Conservation (phyloP, 2,329 filamentous ascomycete species). For the Fusarium sambucinum region DNA sequence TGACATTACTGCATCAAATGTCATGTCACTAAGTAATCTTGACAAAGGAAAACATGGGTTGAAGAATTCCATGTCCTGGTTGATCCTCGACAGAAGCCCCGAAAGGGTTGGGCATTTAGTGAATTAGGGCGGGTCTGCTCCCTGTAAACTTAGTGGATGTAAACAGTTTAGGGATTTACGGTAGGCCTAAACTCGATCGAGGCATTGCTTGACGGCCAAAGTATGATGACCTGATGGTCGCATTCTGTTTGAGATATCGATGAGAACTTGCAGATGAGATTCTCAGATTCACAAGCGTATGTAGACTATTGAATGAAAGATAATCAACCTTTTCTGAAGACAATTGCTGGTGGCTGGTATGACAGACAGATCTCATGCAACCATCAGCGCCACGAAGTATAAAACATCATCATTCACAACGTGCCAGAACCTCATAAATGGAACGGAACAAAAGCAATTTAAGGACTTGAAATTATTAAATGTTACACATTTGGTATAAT, state of each 20-base stretch:
- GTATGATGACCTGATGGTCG: background rate
- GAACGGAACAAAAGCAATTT: background rate
- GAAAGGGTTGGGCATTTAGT: constrained; percentile 6
- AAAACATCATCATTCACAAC: background rate
- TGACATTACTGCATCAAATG: background rate
- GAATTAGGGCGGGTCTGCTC: constrained; percentile 1
- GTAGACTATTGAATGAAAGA: no score
- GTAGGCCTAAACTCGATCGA: constrained; percentile 27
- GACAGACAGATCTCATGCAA: background rate
- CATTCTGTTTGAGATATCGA: background rate
- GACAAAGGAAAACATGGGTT: background rate
- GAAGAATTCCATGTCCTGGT: background rate
- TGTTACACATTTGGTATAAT: background rate
- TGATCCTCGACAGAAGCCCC: background rate
- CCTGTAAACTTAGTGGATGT: constrained; percentile 18
- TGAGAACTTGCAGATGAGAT: background rate
- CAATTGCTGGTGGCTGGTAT: background rate
- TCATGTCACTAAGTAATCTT: background rate
- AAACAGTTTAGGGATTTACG: background rate
- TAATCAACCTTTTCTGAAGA: background rate
- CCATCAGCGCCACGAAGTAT: background rate
- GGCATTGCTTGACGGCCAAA: constrained; percentile 10
- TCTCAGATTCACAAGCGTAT: background rate
- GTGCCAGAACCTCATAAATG: background rate
- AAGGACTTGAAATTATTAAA: no score